Evolutionary conservation across 176 grass and related monocot genomes (phyloP).

Genomic region (Lolium multiflorum): DNA sequence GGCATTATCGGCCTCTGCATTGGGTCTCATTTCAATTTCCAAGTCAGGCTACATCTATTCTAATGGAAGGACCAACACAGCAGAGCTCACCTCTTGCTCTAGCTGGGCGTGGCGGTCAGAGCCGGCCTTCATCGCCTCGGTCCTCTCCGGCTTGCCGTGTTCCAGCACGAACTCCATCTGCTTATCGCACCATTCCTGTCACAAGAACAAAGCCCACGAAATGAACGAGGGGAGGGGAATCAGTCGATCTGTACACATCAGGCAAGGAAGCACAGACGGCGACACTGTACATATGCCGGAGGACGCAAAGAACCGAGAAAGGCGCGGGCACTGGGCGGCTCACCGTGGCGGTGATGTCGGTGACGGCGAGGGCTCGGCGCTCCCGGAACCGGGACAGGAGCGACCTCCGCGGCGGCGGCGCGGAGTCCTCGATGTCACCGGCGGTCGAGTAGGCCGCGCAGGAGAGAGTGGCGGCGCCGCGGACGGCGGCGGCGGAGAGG

Average conservation of each 20-base stretch:
- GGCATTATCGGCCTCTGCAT: not conserved
- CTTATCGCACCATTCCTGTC: slow-evolving; percentile 94
- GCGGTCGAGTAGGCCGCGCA: slow-evolving; percentile 36
- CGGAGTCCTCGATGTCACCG: slow-evolving; percentile 73
- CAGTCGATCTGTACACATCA: not conserved
- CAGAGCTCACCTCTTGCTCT: slow-evolving; percentile 69
- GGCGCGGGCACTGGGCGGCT: not conserved
- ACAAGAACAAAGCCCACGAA: not conserved
- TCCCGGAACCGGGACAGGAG: slow-evolving; percentile 58
- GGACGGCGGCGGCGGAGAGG: slow-evolving; percentile 39
- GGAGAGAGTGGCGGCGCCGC: slow-evolving; percentile 40
- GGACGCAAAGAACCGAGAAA: not conserved
- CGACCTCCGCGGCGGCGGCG: slow-evolving; percentile 39
- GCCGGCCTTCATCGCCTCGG: slow-evolving; percentile 81
- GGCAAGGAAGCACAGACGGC: not conserved
- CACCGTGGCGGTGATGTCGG: slow-evolving; percentile 86
- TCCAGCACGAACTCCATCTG: slow-evolving; percentile 83
- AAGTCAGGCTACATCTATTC: not conserved
- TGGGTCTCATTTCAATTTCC: not conserved
- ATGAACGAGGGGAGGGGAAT: slow-evolving; percentile 13
- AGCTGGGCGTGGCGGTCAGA: slow-evolving; percentile 85
- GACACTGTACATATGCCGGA: not conserved
- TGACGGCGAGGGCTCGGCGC: slow-evolving; percentile 66
- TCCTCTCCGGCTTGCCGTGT: slow-evolving; percentile 65
- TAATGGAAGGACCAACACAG: slow-evolving; percentile 1